Base-by-base conservation (phyloP, 2,329 filamentous ascomycete species). In the Allantophomopsis lycopodina region DNA sequence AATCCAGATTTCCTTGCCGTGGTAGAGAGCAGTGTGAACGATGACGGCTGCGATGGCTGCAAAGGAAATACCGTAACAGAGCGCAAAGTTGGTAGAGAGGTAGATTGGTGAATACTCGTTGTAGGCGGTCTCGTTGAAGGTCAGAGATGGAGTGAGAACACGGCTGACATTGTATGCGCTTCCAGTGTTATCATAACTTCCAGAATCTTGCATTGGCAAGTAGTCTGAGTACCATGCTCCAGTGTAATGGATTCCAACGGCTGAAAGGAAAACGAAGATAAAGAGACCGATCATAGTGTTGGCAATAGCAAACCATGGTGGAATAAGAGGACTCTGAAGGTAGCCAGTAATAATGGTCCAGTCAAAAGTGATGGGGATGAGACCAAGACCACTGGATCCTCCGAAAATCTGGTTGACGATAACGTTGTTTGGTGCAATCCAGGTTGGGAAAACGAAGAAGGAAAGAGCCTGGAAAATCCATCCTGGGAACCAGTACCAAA, bases 401-500 rank as follows among this genome's bases (percentile, higher is more conserved):
- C 82, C 82, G 48, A 86, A 86, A 1, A 86, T 52, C 53, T 86
- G 80, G 47, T 86, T 86, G 33, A 86, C 58, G 8, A 83, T 60
- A 0, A 73, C 64, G 42, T 73, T 83, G 38, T 83, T 65, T 1
- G 82, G 82, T 2, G 71, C 72, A 41, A 84, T 70, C 79, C 80
- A 86, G 1, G 78, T 83, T 6, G 73, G 66, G 51, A 82, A 80
- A 10, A 79, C 76, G 47, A 85, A 84, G n/a, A 79, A 69, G n/a
- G 43, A 39, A 8, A 42, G 37, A 12, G 23, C 40, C 18, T 42
- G 40, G 30, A 53, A 57, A 4, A 42, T 69, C 58, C 18, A 38
- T 10, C 61, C 69, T 0, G 35, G 35, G 20, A 36, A 62, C 59
- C 65, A 73, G 48, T 74, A 73, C 56, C 69, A 71, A 35, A 54